Evolutionary conservation across 768 basidiomycete species (phyloP), one percentile per base, ranked within the genome.

Genomic region (Suillus occidentalis): DNA sequence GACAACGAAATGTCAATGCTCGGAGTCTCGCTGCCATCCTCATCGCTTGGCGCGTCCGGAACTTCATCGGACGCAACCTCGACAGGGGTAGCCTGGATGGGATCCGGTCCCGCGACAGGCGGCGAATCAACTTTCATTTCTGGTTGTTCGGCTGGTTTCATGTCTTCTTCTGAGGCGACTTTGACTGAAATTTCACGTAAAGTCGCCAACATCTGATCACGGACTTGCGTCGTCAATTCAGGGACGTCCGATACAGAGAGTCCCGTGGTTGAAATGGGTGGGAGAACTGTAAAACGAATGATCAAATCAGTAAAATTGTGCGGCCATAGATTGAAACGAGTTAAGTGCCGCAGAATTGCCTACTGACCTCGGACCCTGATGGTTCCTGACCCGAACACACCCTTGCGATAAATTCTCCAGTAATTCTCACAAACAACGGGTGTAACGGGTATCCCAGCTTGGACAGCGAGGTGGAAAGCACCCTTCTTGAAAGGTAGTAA

Each of bases 361-460:
- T 20, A 74, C 76, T 66, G 13, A 76, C 97, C 93, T 83, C 86
- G 87, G 68, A 99, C 84, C 73, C 85, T 92, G 67, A 99, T 81
- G 12, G 82, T 84, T 0, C 97, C 97, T 31, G 82, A 77, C 45
- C 88, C 87, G 67, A 98, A 92, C 22, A 88, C 79, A 42, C 89
- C 89, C 67, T 87, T 84, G 72, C 86, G 88, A 76, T 97, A 99
- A 55, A 97, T 69, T 66, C 86, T 79, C 85, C 92, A 92, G 75
- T 99, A 99, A 76, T 98, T 98, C 80, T 99, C 95, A 60, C 88
- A 87, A 3, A 99, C 89, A 60, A 99, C 85, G 7, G 97, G 97
- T 37, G 93, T 85, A 71, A 99, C 89, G 7, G 97, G 97, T 55
- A 99, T 84, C 37, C 91, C 88, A 14, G 94, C 89, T 77, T 95